Base-by-base conservation (phyloP, 2,329 filamentous ascomycete species). In the Karstenula rhodostoma region DNA sequence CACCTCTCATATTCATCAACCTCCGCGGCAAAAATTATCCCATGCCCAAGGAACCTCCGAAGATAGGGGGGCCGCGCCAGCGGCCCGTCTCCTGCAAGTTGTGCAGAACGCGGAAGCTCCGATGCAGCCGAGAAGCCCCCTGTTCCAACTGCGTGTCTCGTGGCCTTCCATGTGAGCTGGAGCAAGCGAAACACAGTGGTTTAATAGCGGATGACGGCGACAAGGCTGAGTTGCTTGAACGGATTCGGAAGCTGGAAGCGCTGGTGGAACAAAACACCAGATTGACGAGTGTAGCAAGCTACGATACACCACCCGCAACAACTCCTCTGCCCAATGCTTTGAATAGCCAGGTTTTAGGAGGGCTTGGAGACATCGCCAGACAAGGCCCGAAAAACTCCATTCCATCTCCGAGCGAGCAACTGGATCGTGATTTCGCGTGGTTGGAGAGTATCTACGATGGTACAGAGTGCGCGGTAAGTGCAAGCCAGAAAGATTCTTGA, bases 71-170 rank as follows among this genome's bases (percentile, higher is more conserved):
- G 51, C 50, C 60, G 13, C 63, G 63, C 37, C 60, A 66, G 55
- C 48, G 66, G 57, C 61, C 68, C 49, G 33, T 68, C 27, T 71
- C 70, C 8, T 75, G 72, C 57, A 48, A 62, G 32, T 70, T 72
- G 43, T 75, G 71, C 56, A 44, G 71, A 19, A 42, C 59, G 1
- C 68, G 72, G 15, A 75, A 75, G 49, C 68, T 74, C 12, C 64
- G 72, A 12, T 75, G 73, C 48, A 66, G 61, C 50, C 54, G 72
- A 56, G 60, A 67, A 2, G 50, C 68, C 0, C 73, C 72, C 17
- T 75, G 72, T 59, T 67, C 69, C 13, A 74, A 69, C 50, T 75
- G 70, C 59, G 32, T 57, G 17, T 63, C 71, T 1, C 66, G 70
- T 13, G 65, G 66, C 12, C 62, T 67, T 19, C 37, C 23, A 3